These are phyloP conservation scores for Ascoidea tarda DNA, from an alignment of 805 yeast genomes.

Conservation along the genomic window DNA sequence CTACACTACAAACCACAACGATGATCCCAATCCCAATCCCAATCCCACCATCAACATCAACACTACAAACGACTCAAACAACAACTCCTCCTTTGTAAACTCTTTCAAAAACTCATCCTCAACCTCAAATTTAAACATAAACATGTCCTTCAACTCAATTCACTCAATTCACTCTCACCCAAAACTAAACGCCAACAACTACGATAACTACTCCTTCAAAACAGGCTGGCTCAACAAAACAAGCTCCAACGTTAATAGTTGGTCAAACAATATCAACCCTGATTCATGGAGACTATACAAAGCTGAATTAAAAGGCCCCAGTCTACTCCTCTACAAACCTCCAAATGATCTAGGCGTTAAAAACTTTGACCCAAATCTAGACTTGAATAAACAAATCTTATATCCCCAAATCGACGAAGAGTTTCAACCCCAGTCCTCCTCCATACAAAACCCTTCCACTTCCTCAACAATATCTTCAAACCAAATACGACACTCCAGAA, in stretches of 20 bases:
- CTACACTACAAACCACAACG: no score
- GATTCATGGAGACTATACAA: slow-evolving; percentile 31
- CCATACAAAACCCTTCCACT: slow-evolving; percentile 2
- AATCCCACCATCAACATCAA: slow-evolving; percentile 2
- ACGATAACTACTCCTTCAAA: slow-evolving; percentile 27
- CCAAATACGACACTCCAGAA: background rate
- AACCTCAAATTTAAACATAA: no score
- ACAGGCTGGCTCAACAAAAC: slow-evolving; percentile 45
- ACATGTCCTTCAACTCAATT: no score
- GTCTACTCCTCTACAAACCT: slow-evolving; percentile 45
- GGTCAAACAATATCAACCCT: slow-evolving; percentile 11
- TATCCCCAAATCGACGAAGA: background rate
- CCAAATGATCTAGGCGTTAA: slow-evolving; percentile 32
- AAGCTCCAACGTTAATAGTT: slow-evolving; percentile 17
- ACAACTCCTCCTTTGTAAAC: background rate
- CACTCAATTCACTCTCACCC: background rate
- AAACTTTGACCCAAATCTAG: slow-evolving; percentile 20
- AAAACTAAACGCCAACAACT: slow-evolving; percentile 16
- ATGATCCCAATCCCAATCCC: background rate
- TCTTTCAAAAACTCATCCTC: no score
- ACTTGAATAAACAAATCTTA: slow-evolving; percentile 1
- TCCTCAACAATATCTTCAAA: slow-evolving; percentile 8
- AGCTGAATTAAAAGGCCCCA: slow-evolving; percentile 61
- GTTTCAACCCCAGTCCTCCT: background rate
- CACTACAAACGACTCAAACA: background rate